Evolutionary conservation across 139 green algal genomes (phyloP), one percentile per base, ranked within the genome.

Genomic region (Chlorella sp.): DNA sequence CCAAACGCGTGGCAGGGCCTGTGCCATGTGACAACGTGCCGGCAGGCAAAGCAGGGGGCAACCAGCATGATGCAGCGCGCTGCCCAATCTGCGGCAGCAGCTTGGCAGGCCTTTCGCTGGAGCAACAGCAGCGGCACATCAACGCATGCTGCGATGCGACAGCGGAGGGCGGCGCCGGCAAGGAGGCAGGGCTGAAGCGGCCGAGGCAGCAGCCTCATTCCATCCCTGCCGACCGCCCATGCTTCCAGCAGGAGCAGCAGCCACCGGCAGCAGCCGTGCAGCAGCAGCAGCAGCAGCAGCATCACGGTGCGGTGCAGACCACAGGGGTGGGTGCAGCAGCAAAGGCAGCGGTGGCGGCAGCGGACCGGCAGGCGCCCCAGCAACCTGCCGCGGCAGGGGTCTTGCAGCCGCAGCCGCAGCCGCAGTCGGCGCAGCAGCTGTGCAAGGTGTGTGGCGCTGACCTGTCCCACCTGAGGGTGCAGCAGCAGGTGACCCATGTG

Each of bases 401-500:
- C 16, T 9, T 46, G 67, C 36, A 16, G 32, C 64, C 40, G 64
- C 44, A 73, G 36, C 20, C 7, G 34, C 24, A n/a, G 64, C 17
- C 36, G 46, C 41, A 38, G 38, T 1, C 44, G 2, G 51, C 75
- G 24, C 41, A 84, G 51, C 51, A 34, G 65, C n/a, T 28, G 43
- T 86, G 82, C 60, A 54, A 73, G n/a, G 70, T 86, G 28, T 86
- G 82, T 16, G 34, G 48, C 13, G 43, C 60, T 2, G 48, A 58
- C 43, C 41, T 86, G n/a, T 80, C 67, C 1, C 40, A 44, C 40
- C 6, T 86, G 41, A 32, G 30, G 19, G 16, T 69, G 41, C 73
- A 69, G 56, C 67, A 86, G 68, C 81, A 86, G 43, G 82, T 86
- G 46, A 13, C 73, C 11, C 82, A 86, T 28, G 82, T 86, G 16